These are phyloP conservation scores for Aspergillus sp. DNA, from an alignment of 2,329 filamentous ascomycete genomes.

Conservation along the genomic window DNA sequence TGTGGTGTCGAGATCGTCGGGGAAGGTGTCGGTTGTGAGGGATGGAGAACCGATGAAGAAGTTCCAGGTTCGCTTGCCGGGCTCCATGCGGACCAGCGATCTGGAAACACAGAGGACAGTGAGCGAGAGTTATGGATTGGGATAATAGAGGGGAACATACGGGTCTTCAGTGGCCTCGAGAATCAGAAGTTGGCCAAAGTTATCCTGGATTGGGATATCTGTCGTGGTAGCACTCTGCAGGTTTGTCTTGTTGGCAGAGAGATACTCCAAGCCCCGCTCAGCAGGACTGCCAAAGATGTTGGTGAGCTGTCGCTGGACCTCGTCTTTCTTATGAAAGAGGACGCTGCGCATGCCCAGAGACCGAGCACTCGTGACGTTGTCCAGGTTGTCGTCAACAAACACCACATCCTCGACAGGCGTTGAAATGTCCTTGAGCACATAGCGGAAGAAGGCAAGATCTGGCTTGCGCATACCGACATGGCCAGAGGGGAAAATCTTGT, in stretches of 20 bases:
- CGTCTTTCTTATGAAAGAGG: not conserved
- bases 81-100: constrained; percentile 14
- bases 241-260: not conserved
- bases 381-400: constrained; percentile 37
- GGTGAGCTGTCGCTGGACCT: not conserved
- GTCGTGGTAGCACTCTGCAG: constrained; percentile 28
- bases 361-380: constrained; percentile 32
- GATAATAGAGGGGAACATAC: constrained; percentile 5
- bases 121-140: not conserved
- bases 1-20: constrained; percentile 43
- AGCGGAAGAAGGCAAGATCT: constrained; percentile 36
- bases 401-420: constrained; percentile 23
- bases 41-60: constrained; percentile 26
- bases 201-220: constrained; percentile 30
- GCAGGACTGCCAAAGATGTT: constrained; percentile 15
- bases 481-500: constrained; percentile 40
- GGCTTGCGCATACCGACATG: constrained; percentile 42
- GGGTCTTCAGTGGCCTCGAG: constrained; percentile 27
- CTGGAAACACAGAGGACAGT: constrained; percentile 2
- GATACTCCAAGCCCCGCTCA: constrained; percentile 9
- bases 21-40: constrained; percentile 25
- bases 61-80: constrained; percentile 28
- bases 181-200: constrained; percentile 36
- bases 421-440: constrained; percentile 33
- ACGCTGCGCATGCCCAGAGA: constrained; percentile 36